Evolutionary conservation across 345 rosid genomes (phyloP).

Genomic region (Brassica carinata): DNA sequence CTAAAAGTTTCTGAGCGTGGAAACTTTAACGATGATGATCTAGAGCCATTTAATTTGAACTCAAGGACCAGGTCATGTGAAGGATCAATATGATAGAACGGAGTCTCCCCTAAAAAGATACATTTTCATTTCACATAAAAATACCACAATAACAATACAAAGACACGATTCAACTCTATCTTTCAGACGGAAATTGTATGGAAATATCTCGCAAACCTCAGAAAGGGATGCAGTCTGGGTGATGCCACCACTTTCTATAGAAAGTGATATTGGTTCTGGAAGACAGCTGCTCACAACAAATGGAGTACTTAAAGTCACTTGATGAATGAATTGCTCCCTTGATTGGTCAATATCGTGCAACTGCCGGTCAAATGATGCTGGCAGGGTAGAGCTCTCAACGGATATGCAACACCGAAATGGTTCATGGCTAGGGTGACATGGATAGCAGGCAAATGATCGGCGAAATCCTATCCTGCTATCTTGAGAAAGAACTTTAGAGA

Average conservation of each 20-base stretch:
- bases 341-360: slow-evolving; percentile 45
- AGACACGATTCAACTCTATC: slow-evolving; percentile 20
- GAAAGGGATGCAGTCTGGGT: slow-evolving; percentile 61
- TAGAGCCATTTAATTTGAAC: slow-evolving; percentile 64
- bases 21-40: slow-evolving; percentile 64
- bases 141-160: slow-evolving; percentile 21
- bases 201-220: slow-evolving; percentile 62
- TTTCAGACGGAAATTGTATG: slow-evolving; percentile 25
- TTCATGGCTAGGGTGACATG: slow-evolving; percentile 84
- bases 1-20: slow-evolving; percentile 76
- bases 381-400: slow-evolving; percentile 57
- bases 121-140: slow-evolving; percentile 3
- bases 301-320: slow-evolving; percentile 75
- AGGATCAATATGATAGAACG: slow-evolving; percentile 87
- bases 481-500: slow-evolving; percentile 72
- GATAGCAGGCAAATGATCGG: slow-evolving; percentile 89
- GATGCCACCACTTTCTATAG: slow-evolving; percentile 75
- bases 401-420: slow-evolving; percentile 92
- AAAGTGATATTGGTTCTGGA: slow-evolving; percentile 67
- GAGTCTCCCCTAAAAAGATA: slow-evolving; percentile 58
- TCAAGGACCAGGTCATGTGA: slow-evolving; percentile 76
- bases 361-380: slow-evolving; percentile 46
- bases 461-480: slow-evolving; percentile 78
- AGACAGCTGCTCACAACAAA: slow-evolving; percentile 71
- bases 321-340: slow-evolving; percentile 59